phyloP scores from a whole-genome alignment of 1,284 basidiomycete genomes.

The Ustilago crameri region DNA sequence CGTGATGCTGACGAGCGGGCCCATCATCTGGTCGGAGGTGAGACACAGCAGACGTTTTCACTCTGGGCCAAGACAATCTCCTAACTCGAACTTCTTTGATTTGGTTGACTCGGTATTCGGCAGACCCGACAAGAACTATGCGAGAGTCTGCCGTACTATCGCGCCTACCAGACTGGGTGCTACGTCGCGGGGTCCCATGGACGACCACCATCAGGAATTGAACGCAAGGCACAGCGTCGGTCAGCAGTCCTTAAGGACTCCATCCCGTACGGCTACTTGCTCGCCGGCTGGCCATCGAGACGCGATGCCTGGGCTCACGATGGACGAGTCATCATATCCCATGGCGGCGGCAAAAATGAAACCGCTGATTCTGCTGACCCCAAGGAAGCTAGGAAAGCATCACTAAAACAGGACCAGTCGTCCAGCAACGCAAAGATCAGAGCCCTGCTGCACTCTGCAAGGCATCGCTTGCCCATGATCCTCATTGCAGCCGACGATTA shows the following conservation, averaged over 20 bases:
- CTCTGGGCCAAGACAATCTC: neutral
- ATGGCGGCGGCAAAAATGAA: conserved; percentile 44
- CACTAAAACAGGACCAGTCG: conserved; percentile 43
- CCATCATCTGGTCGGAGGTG: conserved; percentile 41
- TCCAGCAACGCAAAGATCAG: conserved; percentile 32
- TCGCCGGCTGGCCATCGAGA: conserved; percentile 44
- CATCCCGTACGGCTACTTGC: conserved; percentile 46
- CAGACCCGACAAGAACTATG: conserved; percentile 53
- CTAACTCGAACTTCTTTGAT: neutral
- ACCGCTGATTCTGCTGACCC: conserved; percentile 1
- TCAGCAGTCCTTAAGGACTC: conserved; percentile 19
- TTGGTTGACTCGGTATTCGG: neutral
- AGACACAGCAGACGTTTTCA: neutral
- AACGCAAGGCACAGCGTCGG: neutral
- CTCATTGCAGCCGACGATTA: conserved; percentile 45
- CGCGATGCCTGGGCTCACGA: conserved; percentile 43
- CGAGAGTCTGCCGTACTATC: conserved; percentile 54
- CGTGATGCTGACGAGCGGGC: conserved; percentile 19
- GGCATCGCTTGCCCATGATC: conserved; percentile 35
- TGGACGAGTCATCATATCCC: conserved; percentile 52
- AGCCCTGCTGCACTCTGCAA: conserved; percentile 35
- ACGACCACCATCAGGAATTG: conserved; percentile 8
- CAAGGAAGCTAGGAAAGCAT: conserved; percentile 10
- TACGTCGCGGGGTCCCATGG: conserved; percentile 29
- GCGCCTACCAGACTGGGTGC: conserved; percentile 47